Base-by-base conservation (phyloP, 2,329 filamentous ascomycete genomes). In the Niveomyces coronatus region DNA sequence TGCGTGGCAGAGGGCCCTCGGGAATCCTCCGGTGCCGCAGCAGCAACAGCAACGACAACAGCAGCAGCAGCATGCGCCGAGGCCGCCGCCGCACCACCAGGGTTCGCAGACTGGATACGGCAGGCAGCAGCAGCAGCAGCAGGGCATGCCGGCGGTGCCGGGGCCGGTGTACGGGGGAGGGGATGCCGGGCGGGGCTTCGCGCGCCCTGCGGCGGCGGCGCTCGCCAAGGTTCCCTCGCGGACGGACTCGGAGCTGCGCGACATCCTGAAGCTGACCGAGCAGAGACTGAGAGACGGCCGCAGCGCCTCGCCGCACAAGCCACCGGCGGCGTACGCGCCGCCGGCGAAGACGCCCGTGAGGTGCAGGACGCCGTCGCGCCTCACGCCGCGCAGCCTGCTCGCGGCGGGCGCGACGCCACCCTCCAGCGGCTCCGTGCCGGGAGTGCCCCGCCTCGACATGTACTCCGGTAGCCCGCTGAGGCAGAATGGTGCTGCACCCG, bases 251-350 rank as follows among this genome's bases (percentile, higher is more conserved):
- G 69, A 69, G 1, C 50, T 76, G 18, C 58, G 63, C 1, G 58
- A 67, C 42, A 76, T 76, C 19, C 55, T 76, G 22, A 61, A 60
- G 30, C 68, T 62, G 23, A 76, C 71, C 1, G 72, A 74, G 18
- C 57, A 66, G 54, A 58, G 71, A 9, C 58, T 76, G 11, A 57
- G 62, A 15, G 60, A 65, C 4, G 63, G 63, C 4, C 49, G 40
- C 9, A 54, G 49, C 15, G 44, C 40, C 13, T 58, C 58, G 2
- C 55, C 56, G 0, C 45, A 46, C 16, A 59, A 58, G 48, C 56
- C 50, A 20, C 46, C 53, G 5, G 57, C 51, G 20, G 46, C 55
- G 5, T 35, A 45, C 10, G 37, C 46, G 26, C 53, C 56, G 5
- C 53, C 57, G 0, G 41, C 35, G 3, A 57, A 52, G 41, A 29